Evolutionary conservation across 768 basidiomycete genomes (phyloP), one percentile per base, ranked within the genome.

Genomic region (Floccularia luteovirens): DNA sequence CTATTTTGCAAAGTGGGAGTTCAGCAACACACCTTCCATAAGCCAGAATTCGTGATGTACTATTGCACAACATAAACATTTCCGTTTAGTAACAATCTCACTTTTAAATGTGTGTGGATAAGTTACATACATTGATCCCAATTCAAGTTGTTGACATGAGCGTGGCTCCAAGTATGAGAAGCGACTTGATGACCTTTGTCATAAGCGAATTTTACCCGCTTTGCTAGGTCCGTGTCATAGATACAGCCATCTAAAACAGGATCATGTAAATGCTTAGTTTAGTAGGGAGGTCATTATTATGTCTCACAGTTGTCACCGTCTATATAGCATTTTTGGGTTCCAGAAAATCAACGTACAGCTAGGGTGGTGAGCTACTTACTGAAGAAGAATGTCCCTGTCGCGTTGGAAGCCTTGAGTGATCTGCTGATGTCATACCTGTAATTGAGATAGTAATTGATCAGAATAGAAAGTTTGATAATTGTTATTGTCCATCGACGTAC

Each of bases 111-210:
- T 32, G 12, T 16, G 19, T n/a, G n/a, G n/a, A n/a, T n/a, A n/a
- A n/a, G n/a, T n/a, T n/a, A n/a, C 19, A 11, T 20, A 48, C 51
- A 17, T 46, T 62, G 46, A 42, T 59, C 53, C 49, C 49, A 52
- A 19, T 52, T 50, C 23, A 72, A 49, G 2, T 43, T 58, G 7
- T 56, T 56, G 1, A 73, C 52, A 43, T 70, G 55, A 8, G 48
- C 44, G 43, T 74, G 72, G 11, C 50, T 44, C 72, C 72, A 74
- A 17, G 70, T 71, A 46, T 74, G 72, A n/a, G 70, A 70, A 4
- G 56, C 69, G 34, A 72, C 48, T 48, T 67, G 62, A 43, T 71
- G 69, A 5, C 70, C 70, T 16, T 56, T 51, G n/a, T 56, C 50
- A 44, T 60, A 64, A 1, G 60, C 65, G 40, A 65, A 60, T 40